Percentiles rank a stretch among this genome's conserved stretches.
phyloP scores from a whole-genome alignment of 352 stramenopile genomes.

The Globisporangium heterothallicum region DNA sequence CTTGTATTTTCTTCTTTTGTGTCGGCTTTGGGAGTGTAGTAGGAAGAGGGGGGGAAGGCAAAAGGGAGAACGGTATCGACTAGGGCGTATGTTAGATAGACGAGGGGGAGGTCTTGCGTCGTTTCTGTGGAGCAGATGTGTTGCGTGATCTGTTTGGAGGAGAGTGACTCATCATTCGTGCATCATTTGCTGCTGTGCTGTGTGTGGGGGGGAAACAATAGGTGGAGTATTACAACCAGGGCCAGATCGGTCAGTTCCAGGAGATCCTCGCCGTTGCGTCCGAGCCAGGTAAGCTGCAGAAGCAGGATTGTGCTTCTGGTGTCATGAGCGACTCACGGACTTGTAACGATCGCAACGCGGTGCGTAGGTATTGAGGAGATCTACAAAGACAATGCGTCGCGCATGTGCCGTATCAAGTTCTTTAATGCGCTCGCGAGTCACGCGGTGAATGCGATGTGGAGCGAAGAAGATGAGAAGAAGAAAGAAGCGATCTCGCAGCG shows the following conservation, averaged over 20 bases:
- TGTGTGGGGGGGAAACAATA: slow-evolving; percentile 17
- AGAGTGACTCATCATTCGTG: too few species aligned
- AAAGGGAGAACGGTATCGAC: too few species aligned
- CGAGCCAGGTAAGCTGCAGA: slow-evolving; percentile 49
- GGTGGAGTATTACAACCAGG: slow-evolving; percentile 89
- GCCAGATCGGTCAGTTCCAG: slow-evolving; percentile 72
- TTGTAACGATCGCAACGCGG: too few species aligned
- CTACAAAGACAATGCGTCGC: slow-evolving; percentile 83
- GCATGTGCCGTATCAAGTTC: slow-evolving; percentile 86
- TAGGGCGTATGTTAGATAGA: too few species aligned
- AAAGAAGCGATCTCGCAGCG: slow-evolving; percentile 72
- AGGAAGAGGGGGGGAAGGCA: too few species aligned
- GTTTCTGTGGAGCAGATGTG: too few species aligned
- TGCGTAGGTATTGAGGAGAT: slow-evolving; percentile 82
- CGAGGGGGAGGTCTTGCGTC: too few species aligned
- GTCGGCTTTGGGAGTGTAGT: too few species aligned
- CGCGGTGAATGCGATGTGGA: slow-evolving; percentile 86
- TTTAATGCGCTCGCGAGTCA: slow-evolving; percentile 84
- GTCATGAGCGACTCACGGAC: too few species aligned
- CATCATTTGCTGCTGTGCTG: neutral
- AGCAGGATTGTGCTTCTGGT: neutral
- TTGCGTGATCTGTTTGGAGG: too few species aligned
- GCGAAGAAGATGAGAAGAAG: slow-evolving; percentile 87
- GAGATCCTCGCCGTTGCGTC: slow-evolving; percentile 81
- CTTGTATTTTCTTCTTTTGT: neutral